Conservation (phyloP, 1,139 yeast species). For the Magnusiomyces magnusii region DNA sequence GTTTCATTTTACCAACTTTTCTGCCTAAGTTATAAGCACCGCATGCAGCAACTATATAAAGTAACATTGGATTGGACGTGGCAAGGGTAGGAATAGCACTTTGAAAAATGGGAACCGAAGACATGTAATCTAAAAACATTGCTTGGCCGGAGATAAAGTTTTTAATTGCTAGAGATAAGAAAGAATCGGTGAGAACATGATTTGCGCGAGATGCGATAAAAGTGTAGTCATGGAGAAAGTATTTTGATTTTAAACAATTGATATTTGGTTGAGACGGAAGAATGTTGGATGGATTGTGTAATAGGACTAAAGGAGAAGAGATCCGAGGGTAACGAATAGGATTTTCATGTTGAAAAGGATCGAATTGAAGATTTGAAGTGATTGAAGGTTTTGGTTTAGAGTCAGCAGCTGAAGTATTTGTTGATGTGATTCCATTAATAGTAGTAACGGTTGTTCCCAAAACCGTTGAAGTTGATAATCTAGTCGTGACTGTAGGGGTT, state of each 20-base stretch:
- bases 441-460: neutral
- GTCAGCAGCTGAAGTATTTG: neutral
- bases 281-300: neutral
- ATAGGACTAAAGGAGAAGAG: neutral
- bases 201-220: neutral
- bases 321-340: neutral
- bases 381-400: neutral
- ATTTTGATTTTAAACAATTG: neutral
- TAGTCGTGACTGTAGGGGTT: neutral
- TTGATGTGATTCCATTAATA: neutral
- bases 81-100: conserved; percentile 13
- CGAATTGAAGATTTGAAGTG: neutral
- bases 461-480: neutral
- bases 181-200: conserved; percentile 9
- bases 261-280: neutral
- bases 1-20: neutral
- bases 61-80: conserved; percentile 12
- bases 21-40: conserved; percentile 9
- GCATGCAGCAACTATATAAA: conserved; percentile 14
- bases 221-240: neutral
- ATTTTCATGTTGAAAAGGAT: neutral
- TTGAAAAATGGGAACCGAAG: conserved; percentile 14
- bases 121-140: conserved; percentile 13
- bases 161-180: conserved; percentile 5
- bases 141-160: conserved; percentile 12